phyloP scores from a whole-genome alignment of 305 asterid genomes.

The Solanum hybrid region DNA sequence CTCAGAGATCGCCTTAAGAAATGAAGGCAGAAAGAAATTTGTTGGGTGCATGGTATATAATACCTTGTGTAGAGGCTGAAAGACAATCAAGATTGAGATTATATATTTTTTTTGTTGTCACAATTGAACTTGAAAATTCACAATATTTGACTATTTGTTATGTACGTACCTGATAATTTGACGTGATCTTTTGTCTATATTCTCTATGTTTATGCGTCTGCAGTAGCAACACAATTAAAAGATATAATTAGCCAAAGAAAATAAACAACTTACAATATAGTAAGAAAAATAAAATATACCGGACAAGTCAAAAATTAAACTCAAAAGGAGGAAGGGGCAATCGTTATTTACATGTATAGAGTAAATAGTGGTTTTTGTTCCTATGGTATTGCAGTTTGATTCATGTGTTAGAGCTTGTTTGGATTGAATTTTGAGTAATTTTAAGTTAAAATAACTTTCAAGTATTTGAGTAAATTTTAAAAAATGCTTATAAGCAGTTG shows the following conservation, averaged over 20 bases:
- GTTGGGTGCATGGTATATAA: slow-evolving; percentile 53
- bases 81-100: not conserved
- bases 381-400: not conserved
- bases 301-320: not conserved
- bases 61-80: slow-evolving; percentile 65
- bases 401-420: not conserved
- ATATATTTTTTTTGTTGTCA: not conserved
- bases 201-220: slow-evolving; percentile 85
- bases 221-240: slow-evolving; percentile 13
- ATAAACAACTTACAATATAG: not conserved
- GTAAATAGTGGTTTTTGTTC: not conserved
- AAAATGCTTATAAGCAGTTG: not conserved
- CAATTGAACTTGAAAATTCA: not conserved
- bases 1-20: slow-evolving; percentile 53
- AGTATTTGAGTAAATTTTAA: not conserved
- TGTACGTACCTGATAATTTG: slow-evolving; percentile 72
- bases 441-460: no score
- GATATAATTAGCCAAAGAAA: not conserved
- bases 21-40: slow-evolving; percentile 61
- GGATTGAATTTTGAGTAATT: no score
- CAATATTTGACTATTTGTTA: not conserved
- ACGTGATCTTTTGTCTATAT: slow-evolving; percentile 86
- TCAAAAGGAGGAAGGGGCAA: not conserved
- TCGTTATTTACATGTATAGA: not conserved
- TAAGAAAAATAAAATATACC: not conserved